These are phyloP conservation scores for Hordeum marinum DNA, from an alignment of 176 grass and related monocot genomes.

Conservation along the genomic window DNA sequence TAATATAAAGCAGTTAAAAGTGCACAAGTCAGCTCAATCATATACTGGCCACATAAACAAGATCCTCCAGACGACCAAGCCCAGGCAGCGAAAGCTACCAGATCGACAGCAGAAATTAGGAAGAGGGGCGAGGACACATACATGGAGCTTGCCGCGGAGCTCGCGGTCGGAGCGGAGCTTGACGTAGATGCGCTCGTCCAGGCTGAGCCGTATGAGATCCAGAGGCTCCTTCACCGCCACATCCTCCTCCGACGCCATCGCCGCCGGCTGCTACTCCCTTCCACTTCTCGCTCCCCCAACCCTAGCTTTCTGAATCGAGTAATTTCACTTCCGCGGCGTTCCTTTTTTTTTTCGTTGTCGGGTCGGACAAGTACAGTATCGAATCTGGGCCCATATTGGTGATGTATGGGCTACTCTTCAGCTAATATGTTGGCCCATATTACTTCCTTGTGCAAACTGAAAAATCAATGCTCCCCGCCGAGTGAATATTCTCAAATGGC, in stretches of 20 bases:
- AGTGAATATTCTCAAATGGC: no score
- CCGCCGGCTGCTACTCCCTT: background rate
- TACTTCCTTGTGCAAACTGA: no score
- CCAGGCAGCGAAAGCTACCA: background rate
- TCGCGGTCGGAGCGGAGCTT: constrained; percentile 95
- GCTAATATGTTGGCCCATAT: background rate
- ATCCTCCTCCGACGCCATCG: constrained; percentile 68
- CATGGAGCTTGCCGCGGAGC: constrained; percentile 98
- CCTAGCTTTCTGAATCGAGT: constrained; percentile 13
- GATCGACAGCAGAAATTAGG: background rate
- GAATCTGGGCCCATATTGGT: background rate
- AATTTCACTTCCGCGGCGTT: background rate
- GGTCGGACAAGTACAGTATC: background rate
- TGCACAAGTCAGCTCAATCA: rapidly evolving
- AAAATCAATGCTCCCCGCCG: no score
- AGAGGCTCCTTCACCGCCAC: constrained; percentile 94
- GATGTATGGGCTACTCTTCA: background rate
- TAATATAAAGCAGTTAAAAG: background rate
- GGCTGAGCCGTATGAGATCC: constrained; percentile 96
- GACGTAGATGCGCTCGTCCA: constrained; percentile 99
- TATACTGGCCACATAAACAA: background rate
- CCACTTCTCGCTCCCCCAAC: background rate
- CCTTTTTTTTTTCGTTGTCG: background rate
- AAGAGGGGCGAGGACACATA: constrained; percentile 13
- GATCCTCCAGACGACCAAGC: background rate